phyloP scores from a whole-genome alignment of 495 filamentous ascomycete species.

The Parathielavia appendiculata region DNA sequence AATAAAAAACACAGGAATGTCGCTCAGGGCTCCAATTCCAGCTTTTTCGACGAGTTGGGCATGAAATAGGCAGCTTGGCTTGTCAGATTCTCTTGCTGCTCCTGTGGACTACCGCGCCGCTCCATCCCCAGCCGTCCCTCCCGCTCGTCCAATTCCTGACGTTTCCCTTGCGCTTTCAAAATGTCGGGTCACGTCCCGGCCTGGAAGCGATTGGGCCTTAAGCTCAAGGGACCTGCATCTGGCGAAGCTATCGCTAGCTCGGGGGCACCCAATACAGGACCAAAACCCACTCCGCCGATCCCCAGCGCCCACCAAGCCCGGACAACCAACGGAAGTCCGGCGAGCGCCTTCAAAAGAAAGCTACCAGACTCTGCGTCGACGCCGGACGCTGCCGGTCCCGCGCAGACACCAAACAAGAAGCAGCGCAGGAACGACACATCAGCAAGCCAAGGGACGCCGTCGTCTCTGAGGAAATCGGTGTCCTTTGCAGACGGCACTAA shows the following conservation, averaged over 20 bases:
- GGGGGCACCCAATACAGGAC: constrained; percentile 15
- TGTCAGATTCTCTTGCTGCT: constrained; percentile 6
- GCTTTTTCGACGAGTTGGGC: constrained; percentile 22
- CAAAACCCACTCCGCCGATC: constrained; percentile 15
- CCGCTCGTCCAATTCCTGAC: constrained; percentile 18
- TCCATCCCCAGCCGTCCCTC: constrained; percentile 15
- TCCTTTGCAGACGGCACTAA: constrained; percentile 70
- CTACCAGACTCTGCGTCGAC: constrained; percentile 16
- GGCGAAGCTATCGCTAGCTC: constrained; percentile 39
- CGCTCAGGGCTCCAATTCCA: constrained; percentile 17
- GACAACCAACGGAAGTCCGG: constrained; percentile 24
- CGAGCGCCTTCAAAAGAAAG: constrained; percentile 37
- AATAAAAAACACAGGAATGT: constrained; percentile 23
- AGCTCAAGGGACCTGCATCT: constrained; percentile 57
- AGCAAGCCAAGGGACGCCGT: constrained; percentile 6
- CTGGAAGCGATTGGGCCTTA: constrained; percentile 72
- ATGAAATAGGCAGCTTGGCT: constrained; percentile 10
- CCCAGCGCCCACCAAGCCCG: constrained; percentile 19
- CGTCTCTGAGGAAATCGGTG: constrained; percentile 58
- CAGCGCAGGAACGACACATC: constrained; percentile 22
- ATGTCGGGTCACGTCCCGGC: constrained; percentile 54
- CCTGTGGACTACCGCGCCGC: constrained; percentile 13
- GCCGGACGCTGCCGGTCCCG: constrained; percentile 19
- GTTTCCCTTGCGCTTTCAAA: constrained; percentile 18
- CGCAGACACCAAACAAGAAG: constrained; percentile 34